Evolutionary conservation across 805 yeast genomes (phyloP), one percentile per base, ranked within the genome.

Genomic region (Sugiyamaella marilandica): DNA sequence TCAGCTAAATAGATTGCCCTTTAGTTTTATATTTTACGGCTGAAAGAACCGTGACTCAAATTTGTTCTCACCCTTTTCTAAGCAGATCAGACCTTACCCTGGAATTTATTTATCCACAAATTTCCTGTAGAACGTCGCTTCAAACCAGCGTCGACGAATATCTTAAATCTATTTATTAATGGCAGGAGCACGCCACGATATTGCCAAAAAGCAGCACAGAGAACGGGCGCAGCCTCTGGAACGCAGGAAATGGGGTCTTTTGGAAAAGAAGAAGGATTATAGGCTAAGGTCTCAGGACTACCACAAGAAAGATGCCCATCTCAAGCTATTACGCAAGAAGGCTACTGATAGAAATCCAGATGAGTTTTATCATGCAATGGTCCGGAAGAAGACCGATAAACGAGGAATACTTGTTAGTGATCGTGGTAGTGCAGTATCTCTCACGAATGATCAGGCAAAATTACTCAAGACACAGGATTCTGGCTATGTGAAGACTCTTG

Each of bases 321-420:
- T 94, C 49, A 87, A 86, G 70, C 76, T 84, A 0, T 76, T 94
- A 53, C 81, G 86, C 59, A 74, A 76, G 41, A 92, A 89, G 65
- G 95, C 87, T 1, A 72, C 76, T 35, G 76, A 77, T 44, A 78
- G 89, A 61, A 94, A 94, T 66, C 95, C 95, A 13, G 99, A 94
- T 76, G 99, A 94, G 70, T 94, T 86, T 72, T 90, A 92, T 69
- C 96, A 89, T 79, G 94, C 89, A 18, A 94, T 94, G 99, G 80
- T 84, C 32, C 74, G 77, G 11, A 74, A 76, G 55, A 77, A 76
- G 62, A 82, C 94, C 3, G 95, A 89, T 58, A 71, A 75, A 1
- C 73, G 77, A 10, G 97, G 97, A 1, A 75, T 87, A 8, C 63
- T 85, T 47, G 67, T 85, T 10, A 72, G 82, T 1, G 87, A 87